Base-by-base conservation (phyloP, 2,329 filamentous ascomycete genomes). In the Knufia fluminis region DNA sequence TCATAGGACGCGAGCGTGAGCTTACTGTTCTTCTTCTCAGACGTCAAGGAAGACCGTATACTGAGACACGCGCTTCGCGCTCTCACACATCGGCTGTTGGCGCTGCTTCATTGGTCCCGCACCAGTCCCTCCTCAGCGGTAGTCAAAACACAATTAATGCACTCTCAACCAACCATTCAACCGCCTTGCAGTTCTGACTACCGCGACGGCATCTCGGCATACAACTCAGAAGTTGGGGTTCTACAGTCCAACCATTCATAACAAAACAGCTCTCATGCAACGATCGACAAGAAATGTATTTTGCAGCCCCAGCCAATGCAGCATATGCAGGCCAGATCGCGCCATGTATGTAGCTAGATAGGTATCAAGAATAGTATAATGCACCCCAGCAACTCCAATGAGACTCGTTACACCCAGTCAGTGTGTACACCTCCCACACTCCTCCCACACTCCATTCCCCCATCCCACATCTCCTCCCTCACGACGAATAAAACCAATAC, bases 401-500 rank as follows among this genome's bases (percentile, higher is more conserved):
- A 36, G n/a, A 7, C 33, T 36, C 33, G 33, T 36, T 8, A 17
- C 6, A 6, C 4, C 16, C n/a, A 17, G 10, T 36, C 33, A 36
- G 28, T 31, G 23, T 45, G 42, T 45, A 26, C 42, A 2, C 42
- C 42, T 45, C 33, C 42, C 42, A 45, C 42, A 45, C 42, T 19
- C 32, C 3, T 24, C 16, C 32, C 19, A 3, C 22, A 4, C 22
- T 22, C 38, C 16, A 6, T 3, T 8, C 38, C 16, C 7, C 17
- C 38, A 4, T 20, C 22, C 16, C 22, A 3, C 24, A 32, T 7
- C 6, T 7, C 8, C 17, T 10, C 16, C 9, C 2, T 46, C 22
- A 46, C 23, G 43, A 36, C 20, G 28, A 26, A 31, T 64, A 78
- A 54, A 75, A 83, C 83, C 77, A 82, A 59, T 86, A 96, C 76